phyloP scores from a whole-genome alignment of 768 basidiomycete species.

The Scleroderma bovista region DNA sequence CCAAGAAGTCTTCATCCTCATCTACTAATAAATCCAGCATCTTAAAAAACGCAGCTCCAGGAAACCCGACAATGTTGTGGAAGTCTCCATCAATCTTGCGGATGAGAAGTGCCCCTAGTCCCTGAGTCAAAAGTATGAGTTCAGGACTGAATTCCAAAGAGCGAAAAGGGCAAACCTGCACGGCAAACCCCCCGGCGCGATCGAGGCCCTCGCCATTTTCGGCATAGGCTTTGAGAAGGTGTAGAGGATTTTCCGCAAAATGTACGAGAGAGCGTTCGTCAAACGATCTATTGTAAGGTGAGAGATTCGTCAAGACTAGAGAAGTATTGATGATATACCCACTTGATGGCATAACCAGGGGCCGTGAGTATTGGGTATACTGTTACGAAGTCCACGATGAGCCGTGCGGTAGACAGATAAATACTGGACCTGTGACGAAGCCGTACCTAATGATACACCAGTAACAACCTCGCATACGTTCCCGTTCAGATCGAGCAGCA shows the following conservation, averaged over 20 bases:
- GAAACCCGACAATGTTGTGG: conserved; percentile 90
- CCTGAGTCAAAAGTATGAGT: conserved; percentile 37
- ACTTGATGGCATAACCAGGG: conserved; percentile 75
- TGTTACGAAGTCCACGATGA: conserved; percentile 17
- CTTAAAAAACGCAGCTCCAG: conserved; percentile 78
- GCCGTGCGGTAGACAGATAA: background rate
- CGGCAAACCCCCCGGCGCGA: conserved; percentile 90
- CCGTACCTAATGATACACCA: conserved; percentile 77
- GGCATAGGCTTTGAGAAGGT: conserved; percentile 71
- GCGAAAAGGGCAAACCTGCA: conserved; percentile 56
- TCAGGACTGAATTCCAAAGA: background rate
- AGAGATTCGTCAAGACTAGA: background rate
- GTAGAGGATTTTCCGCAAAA: conserved; percentile 57
- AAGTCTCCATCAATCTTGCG: conserved; percentile 87
- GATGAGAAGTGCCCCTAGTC: conserved; percentile 74
- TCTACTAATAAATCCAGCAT: conserved; percentile 64
- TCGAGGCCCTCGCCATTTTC: conserved; percentile 82
- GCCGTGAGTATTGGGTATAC: conserved; percentile 72
- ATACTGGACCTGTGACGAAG: background rate
- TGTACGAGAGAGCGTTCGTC: conserved; percentile 79
- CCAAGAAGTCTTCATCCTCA: conserved; percentile 71
- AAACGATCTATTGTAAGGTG: conserved; percentile 49
- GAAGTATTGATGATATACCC: conserved; percentile 5
- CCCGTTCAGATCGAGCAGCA: conserved; percentile 86
- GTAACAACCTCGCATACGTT: conserved; percentile 89